A percentile compares a stretch with the other conserved stretches of the same genome.
These are phyloP conservation scores for Nannizziopsis arthrosporioides DNA, from an alignment of 2,329 filamentous ascomycete genomes.

Conservation along the genomic window DNA sequence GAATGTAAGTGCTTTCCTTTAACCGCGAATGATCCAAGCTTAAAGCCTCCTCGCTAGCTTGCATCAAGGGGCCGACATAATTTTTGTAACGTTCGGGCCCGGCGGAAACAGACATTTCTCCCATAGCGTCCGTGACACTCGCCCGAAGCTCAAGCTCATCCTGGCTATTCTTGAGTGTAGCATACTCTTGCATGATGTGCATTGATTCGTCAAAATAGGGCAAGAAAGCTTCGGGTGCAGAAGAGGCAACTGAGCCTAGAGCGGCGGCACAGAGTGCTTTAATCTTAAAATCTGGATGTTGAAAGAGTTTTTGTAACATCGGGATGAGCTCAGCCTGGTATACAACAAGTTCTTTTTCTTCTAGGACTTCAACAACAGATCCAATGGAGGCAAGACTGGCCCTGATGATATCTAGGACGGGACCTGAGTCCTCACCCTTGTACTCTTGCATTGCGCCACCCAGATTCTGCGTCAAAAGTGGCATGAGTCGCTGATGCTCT, in stretches of 20 bases:
- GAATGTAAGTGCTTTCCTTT: conserved; percentile 90
- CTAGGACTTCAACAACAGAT: conserved; percentile 74
- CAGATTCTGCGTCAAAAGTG: conserved; percentile 75
- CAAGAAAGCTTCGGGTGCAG: conserved; percentile 68
- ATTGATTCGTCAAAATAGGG: conserved; percentile 91
- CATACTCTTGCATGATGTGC: conserved; percentile 73
- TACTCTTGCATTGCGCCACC: conserved; percentile 63
- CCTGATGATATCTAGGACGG: conserved; percentile 75
- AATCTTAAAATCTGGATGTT: conserved; percentile 74
- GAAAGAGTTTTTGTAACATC: conserved; percentile 71
- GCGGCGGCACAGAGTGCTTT: conserved; percentile 83
- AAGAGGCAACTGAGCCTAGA: conserved; percentile 78
- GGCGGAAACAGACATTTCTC: conserved; percentile 80
- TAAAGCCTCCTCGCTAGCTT: conserved; percentile 81
- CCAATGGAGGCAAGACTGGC: conserved; percentile 84
- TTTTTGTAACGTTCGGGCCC: conserved; percentile 78
- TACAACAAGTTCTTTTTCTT: conserved; percentile 64
- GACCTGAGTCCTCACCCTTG: conserved; percentile 54
- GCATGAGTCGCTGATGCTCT: conserved; percentile 74
- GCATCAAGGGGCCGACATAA: conserved; percentile 82
- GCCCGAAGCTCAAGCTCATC: conserved; percentile 83
- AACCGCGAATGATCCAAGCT: conserved; percentile 79
- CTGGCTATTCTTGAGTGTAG: conserved; percentile 74
- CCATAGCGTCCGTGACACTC: conserved; percentile 83
- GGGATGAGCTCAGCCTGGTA: conserved; percentile 76